Evolutionary conservation across 179 eudicot species (phyloP).

Genomic region (Spergularia azorica): DNA sequence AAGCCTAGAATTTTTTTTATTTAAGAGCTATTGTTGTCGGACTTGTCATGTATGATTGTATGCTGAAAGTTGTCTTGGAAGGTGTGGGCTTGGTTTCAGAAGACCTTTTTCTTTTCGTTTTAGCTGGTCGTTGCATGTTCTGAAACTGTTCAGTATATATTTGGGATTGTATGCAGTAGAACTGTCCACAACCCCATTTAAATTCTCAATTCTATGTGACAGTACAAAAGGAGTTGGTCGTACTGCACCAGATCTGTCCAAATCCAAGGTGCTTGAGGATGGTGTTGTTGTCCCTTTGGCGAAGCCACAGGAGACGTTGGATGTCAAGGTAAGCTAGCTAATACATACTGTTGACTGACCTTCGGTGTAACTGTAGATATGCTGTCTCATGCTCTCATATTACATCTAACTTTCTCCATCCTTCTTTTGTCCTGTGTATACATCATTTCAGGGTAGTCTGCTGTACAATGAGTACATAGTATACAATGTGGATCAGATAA

Average conservation of each 20-base stretch:
- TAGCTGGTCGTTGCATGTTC: too few relatives aligned
- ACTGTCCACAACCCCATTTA: background rate
- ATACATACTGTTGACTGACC: background rate
- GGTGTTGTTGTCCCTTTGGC: conserved; percentile 84
- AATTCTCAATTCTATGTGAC: conserved; percentile 25
- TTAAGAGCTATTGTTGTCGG: too few relatives aligned
- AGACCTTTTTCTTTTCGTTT: too few relatives aligned
- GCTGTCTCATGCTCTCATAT: background rate
- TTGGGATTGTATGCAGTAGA: background rate
- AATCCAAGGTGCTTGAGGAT: conserved; percentile 61
- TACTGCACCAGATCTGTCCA: conserved; percentile 71
- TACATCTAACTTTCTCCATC: too few relatives aligned
- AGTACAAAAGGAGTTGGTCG: conserved; percentile 97
- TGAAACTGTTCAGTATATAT: too few relatives aligned
- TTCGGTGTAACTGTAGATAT: background rate
- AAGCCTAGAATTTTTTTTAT: too few relatives aligned
- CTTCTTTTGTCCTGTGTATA: background rate
- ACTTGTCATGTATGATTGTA: too few relatives aligned
- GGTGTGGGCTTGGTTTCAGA: too few relatives aligned
- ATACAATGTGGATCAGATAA: conserved; percentile 89
- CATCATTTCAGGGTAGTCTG: conserved; percentile 56
- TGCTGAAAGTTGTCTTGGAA: too few relatives aligned
- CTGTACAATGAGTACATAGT: conserved; percentile 95
- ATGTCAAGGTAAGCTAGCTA: conserved; percentile 39
- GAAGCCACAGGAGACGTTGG: conserved; percentile 53